These are phyloP conservation scores for Dimargaris verticillata DNA, from an alignment of 192 early-diverging fungal genomes.

Conservation along the genomic window DNA sequence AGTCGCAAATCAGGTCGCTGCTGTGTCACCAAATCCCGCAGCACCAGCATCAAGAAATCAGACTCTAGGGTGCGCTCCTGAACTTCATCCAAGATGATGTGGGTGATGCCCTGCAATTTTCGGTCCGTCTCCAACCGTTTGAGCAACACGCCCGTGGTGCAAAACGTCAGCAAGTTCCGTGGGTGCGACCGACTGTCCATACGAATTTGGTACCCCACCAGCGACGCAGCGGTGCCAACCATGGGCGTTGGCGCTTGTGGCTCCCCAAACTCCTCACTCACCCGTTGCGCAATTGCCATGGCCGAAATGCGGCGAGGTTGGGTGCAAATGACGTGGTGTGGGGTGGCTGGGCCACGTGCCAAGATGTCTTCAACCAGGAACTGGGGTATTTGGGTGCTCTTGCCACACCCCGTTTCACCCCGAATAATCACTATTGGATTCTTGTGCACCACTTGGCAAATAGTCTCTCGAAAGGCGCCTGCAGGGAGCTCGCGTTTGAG, in stretches of 20 bases:
- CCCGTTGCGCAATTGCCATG: slow-evolving; percentile 59
- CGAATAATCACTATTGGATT: slow-evolving; percentile 28
- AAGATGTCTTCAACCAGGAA: slow-evolving; percentile 49
- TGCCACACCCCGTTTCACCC: slow-evolving; percentile 39
- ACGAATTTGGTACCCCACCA: slow-evolving; percentile 63
- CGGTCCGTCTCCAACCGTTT: slow-evolving; percentile 45
- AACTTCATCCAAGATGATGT: slow-evolving; percentile 37
- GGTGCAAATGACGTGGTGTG: slow-evolving; percentile 36
- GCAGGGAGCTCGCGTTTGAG: background rate
- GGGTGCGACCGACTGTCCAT: slow-evolving; percentile 33
- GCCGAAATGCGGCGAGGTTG: slow-evolving; percentile 72
- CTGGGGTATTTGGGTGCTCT: slow-evolving; percentile 69
- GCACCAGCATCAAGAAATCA: slow-evolving; percentile 30
- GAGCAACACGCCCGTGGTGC: slow-evolving; percentile 62
- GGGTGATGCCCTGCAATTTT: slow-evolving; percentile 35
- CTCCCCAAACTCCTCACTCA: slow-evolving; percentile 58
- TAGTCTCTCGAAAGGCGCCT: slow-evolving; percentile 7
- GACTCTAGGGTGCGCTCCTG: slow-evolving; percentile 32
- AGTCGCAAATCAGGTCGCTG: slow-evolving; percentile 26
- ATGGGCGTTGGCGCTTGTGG: slow-evolving; percentile 14
- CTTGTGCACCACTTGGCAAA: slow-evolving; percentile 20
- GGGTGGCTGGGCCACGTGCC: slow-evolving; percentile 16
- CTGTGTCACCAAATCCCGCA: slow-evolving; percentile 25
- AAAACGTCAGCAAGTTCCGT: slow-evolving; percentile 50
- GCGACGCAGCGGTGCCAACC: slow-evolving; percentile 29